Evolutionary conservation across 2,329 filamentous ascomycete species (phyloP), one percentile per base, ranked within the genome.

Genomic region (Dactylellina sp.): DNA sequence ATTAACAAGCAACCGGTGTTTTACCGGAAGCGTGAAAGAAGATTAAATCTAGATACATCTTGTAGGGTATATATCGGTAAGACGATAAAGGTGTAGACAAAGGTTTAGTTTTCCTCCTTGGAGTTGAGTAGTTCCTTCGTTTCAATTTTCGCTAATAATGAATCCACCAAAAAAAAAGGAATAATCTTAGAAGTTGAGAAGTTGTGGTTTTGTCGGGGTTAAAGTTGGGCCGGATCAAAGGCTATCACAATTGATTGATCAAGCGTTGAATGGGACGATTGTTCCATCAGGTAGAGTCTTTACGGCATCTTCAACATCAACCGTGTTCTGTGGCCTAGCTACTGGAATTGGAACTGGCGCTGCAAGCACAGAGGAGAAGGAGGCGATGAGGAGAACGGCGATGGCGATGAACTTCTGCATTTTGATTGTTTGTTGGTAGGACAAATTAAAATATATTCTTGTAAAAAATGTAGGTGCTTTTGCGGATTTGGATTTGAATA

Each of bases 331-430:
- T 18, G 68, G 60, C 24, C 35, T 52, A 6, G 60, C 52, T 32
- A 62, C 25, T 12, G 65, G 44, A 40, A 57, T 42, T 11, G 63
- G 22, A 16, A 68, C 11, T 14, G 68, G 68, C 12, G 60, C 68
- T 9, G 68, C 68, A 20, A 72, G 47, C 9, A 72, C 68, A 4
- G 68, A 72, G 37, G 68, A 53, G 53, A 72, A 65, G 28, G 68
- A 72, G 28, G 60, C 68, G 39, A 60, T 22, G 46, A 72, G 46
- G 53, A 72, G 68, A 42, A 72, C 44, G 37, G 68, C 68, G 68
- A 72, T 53, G n/a, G 68, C 60, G 60, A 65, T 40, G 60, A 72
- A 72, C 49, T 72, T 72, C 53, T 72, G 68, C 68, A 72, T 72
- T 24, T 72, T 72, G 60, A 72, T 11, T 53, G 59, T 62, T 71